A percentile compares a stretch with the other conserved stretches of the same genome.
These are phyloP conservation scores for Exidia glandulosa DNA, from an alignment of 768 basidiomycete genomes.

Conservation along the genomic window DNA sequence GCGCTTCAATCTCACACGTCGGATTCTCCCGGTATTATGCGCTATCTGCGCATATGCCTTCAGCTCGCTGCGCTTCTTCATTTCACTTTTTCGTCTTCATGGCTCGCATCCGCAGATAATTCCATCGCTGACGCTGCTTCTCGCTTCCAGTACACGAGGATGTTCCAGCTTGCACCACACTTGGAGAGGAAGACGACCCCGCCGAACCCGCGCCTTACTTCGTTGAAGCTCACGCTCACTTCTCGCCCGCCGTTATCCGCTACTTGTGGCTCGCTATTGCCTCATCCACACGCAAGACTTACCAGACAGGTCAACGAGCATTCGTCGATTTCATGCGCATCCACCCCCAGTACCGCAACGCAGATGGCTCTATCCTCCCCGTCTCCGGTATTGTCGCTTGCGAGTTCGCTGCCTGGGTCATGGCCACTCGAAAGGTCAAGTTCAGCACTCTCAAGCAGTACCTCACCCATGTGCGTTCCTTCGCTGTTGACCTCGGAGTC, in stretches of 20 bases:
- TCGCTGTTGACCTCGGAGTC: conserved; percentile 21
- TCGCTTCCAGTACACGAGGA: conserved; percentile 11
- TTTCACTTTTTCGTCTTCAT: conserved; percentile 8
- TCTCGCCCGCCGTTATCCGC: conserved; percentile 7
- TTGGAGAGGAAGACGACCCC: conserved; percentile 13
- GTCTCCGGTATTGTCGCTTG: not conserved
- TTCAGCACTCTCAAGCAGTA: conserved; percentile 20
- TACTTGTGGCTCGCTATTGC: conserved; percentile 23
- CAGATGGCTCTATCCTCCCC: conserved; percentile 4
- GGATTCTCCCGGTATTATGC: not conserved
- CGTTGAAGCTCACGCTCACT: conserved; percentile 8
- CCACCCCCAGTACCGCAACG: not conserved
- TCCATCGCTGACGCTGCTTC: conserved; percentile 10
- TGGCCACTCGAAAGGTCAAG: not conserved
- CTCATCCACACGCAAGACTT: conserved; percentile 18
- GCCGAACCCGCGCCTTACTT: conserved; percentile 8
- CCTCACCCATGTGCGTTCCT: conserved; percentile 12
- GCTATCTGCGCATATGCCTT: conserved; percentile 5
- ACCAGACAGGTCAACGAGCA: conserved; percentile 20
- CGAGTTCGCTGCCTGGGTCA: not conserved
- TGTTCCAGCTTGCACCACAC: conserved; percentile 16
- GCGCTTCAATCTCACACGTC: conserved; percentile 3
- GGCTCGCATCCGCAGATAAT: conserved; percentile 9
- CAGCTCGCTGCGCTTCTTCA: conserved; percentile 7
- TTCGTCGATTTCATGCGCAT: conserved; percentile 17